Evolutionary conservation across 805 yeast genomes (phyloP).

Genomic region (Ogataea wickerhamii): DNA sequence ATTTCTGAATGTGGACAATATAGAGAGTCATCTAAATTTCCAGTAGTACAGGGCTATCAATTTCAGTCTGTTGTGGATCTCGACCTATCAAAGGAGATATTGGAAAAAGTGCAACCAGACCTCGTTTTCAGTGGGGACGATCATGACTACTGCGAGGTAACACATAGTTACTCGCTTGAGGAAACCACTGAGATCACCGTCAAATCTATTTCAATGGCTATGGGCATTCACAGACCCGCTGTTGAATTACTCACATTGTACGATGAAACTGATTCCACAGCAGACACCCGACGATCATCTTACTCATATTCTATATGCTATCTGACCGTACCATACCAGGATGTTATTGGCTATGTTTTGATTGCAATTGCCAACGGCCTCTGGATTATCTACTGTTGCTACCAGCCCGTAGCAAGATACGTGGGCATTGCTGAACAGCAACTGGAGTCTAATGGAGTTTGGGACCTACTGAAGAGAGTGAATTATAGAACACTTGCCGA

Average conservation of each 20-base stretch:
- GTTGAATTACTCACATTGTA: constrained; percentile 71
- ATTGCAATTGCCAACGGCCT: constrained; percentile 31
- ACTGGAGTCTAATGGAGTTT: not conserved
- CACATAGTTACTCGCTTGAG: constrained; percentile 12
- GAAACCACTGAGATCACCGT: constrained; percentile 65
- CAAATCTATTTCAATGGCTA: constrained; percentile 88
- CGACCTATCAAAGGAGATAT: constrained; percentile 53
- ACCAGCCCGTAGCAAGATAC: constrained; percentile 3
- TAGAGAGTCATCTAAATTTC: constrained; percentile 71
- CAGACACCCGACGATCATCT: constrained; percentile 15
- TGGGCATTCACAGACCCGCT: constrained; percentile 85
- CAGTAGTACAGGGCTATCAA: constrained; percentile 72
- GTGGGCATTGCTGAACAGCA: constrained; percentile 8
- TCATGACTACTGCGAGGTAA: constrained; percentile 76
- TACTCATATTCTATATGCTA: constrained; percentile 43
- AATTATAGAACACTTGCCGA: constrained; percentile 5
- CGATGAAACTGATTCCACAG: not conserved
- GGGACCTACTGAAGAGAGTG: constrained; percentile 3
- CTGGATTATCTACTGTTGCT: constrained; percentile 11
- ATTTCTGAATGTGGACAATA: constrained; percentile 67
- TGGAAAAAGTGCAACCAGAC: constrained; percentile 59
- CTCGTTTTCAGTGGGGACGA: constrained; percentile 89
- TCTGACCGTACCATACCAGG: constrained; percentile 43
- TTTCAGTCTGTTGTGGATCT: constrained; percentile 85
- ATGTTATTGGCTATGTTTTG: constrained; percentile 36